Base-by-base conservation (phyloP, 164 flowering plant species). In the Stephania japonica region DNA sequence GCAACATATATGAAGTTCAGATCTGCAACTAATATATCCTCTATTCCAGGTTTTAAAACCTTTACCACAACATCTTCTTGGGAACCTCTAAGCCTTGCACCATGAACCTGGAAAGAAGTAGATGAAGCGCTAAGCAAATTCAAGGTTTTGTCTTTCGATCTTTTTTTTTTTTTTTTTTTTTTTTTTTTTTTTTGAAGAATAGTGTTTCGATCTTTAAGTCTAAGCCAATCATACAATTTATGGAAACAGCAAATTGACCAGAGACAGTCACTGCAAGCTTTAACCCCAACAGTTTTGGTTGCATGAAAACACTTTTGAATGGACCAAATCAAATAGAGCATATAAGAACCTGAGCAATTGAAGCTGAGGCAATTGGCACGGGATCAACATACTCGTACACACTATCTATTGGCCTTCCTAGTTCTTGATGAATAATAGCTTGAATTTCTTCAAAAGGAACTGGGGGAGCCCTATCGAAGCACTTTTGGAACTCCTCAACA, bases 301-400 rank as follows among this genome's bases (percentile, higher is more conserved):
- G 9, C 32, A 71, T 19, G 21, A 70, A 23, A 21, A 19, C 6
- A 25, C 7, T 47, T 4, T 32, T 32, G 38, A 32, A 32, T 32
- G 38, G 38, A 32, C 32, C 38, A 32, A 32, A 32, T 32, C 43
- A 49, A 49, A 53, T 49, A 56, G 18, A 43, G 26, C 13, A 24
- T 23, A 25, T 16, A 44, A 18, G 49, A 53, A 94, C 98, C 95
- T 94, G 98, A 49, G 97, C 98, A 80, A 94, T 86, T 13, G 97
- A 94, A 73, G 98, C 98, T n/a, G 98, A 92, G 72, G 98, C 98
- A 82, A 94, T n/a, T 14, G 98, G 98, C 4, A 84, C 87, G 8
- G 97, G 97, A 82, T 94, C 95, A 71, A 94, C 84, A 82, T 87
- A 91, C 78, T 91, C 97, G 78, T 89, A 94, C 4, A 94, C 87